Evolutionary conservation across 306 rosid genomes (phyloP).

Genomic region (Cercis canadensis): DNA sequence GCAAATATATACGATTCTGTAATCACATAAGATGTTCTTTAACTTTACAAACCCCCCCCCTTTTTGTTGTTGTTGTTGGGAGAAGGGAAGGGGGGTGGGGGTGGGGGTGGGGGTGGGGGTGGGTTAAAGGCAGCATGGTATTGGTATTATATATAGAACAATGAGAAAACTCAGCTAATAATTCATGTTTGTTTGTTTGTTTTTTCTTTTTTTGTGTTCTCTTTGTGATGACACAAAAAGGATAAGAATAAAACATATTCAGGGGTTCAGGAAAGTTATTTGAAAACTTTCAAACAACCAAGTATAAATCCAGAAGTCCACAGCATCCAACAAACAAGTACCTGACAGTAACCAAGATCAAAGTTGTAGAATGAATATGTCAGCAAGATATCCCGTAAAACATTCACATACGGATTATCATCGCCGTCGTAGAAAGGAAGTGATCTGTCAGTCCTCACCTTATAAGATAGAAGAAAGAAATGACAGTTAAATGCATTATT

Average conservation of each 20-base stretch:
- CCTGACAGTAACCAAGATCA: constrained; percentile 99
- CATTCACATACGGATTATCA: constrained; percentile 81
- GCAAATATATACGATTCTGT: constrained; percentile 24
- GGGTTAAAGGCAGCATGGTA: not conserved
- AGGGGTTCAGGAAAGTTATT: not conserved
- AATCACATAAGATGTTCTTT: constrained; percentile 17
- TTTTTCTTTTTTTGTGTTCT: too few species aligned
- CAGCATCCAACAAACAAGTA: constrained; percentile 39
- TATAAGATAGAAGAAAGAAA: constrained; percentile 38
- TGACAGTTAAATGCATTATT: constrained; percentile 37
- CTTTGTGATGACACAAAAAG: not conserved
- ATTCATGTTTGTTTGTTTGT: not conserved
- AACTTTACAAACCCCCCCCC: not conserved
- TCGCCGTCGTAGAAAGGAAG: constrained; percentile 87
- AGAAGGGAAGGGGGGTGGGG: not conserved
- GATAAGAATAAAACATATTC: not conserved
- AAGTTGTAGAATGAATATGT: constrained; percentile 98
- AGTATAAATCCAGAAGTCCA: constrained; percentile 10
- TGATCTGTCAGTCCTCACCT: constrained; percentile 97
- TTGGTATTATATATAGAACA: constrained; percentile 9
- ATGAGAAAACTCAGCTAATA: constrained; percentile 9
- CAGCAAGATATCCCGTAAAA: constrained; percentile 84
- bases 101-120: not conserved
- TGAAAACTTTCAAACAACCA: constrained; percentile 12
- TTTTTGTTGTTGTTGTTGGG: too few species aligned